Base-by-base conservation (phyloP, 2,329 filamentous ascomycete genomes). In the Xylaria sp. region DNA sequence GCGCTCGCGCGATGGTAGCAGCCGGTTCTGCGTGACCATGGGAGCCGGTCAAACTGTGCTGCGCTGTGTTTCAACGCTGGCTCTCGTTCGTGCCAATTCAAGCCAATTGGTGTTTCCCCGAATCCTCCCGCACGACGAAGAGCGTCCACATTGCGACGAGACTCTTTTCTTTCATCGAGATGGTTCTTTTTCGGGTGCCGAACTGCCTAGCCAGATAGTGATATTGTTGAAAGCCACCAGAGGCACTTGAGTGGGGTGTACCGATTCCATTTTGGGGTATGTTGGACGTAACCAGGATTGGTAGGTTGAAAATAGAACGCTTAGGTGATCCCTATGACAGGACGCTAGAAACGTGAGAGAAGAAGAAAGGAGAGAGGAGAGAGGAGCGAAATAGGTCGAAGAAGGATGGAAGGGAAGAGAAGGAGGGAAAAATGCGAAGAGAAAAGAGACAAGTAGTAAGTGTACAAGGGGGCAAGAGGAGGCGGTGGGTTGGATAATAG, bases 401-500 rank as follows among this genome's bases (percentile, higher is more conserved):
- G 13, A 46, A 46, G 41, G 41, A 46, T 46, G 41, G 18, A 46
- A 46, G 18, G 41, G 41, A 46, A 46, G 41, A 46, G 41, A 46
- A 46, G 18, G 18, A 7, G 41, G 15, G 41, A 46, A 46, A 71
- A 74, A 68, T 71, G 73, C 62, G 73, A 72, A 75, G 75, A 74
- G 28, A 73, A 8, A 75, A 76, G 75, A 72, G 72, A 73, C 73
- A 69, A 64, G 69, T 64, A 33, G 28, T 46, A 46, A 36, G 33
- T 55, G n/a, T 52, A 64, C 68, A 67, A 72, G 73, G 75, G 67
- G 52, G 72, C 73, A n/a, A 71, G 74, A 8, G 71, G 68, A 74
- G 73, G 72, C 75, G 77, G 78, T 77, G 78, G 76, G 67, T 76
- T 75, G 76, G 76, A 76, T 77, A 76, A 75, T 31, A 36, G 51